Conservation (phyloP, 495 filamentous ascomycete genomes). For the Oidiodendron maius region DNA sequence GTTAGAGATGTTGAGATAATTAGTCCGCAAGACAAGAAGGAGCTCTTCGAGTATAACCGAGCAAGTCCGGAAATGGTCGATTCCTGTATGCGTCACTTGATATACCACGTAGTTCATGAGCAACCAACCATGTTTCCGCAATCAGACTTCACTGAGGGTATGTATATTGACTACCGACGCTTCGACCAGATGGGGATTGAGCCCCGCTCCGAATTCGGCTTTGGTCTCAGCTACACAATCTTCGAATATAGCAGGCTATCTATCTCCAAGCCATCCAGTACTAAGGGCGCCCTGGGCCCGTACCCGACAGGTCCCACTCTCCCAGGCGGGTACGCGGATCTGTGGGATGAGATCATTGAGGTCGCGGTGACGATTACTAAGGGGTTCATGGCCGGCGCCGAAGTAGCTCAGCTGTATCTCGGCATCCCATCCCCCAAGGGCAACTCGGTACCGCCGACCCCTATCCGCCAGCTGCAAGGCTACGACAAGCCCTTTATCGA, state of each 20-base stretch:
- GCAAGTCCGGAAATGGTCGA: too few species aligned
- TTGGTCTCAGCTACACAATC: conserved; percentile 63
- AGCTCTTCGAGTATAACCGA: too few species aligned
- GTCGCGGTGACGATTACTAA: conserved; percentile 73
- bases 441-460: conserved; percentile 49
- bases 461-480: conserved; percentile 64
- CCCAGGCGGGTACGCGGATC: conserved; percentile 69
- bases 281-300: conserved; percentile 63
- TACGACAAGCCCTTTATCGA: conserved; percentile 74
- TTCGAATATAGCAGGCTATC: conserved; percentile 47
- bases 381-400: conserved; percentile 65
- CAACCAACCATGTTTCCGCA: too few species aligned
- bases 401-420: conserved; percentile 82
- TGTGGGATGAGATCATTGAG: conserved; percentile 66
- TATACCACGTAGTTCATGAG: too few species aligned
- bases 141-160: conserved; percentile 77
- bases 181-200: conserved; percentile 56
- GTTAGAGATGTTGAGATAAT: too few species aligned
- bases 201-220: conserved; percentile 90
- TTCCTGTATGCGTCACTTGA: too few species aligned
- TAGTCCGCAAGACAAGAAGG: too few species aligned
- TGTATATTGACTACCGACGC: conserved; percentile 88
- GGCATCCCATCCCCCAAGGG: conserved; percentile 59
- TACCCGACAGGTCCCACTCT: conserved; percentile 65
- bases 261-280: conserved; percentile 63